A percentile compares a stretch with the other conserved stretches of the same genome.
phyloP scores from a whole-genome alignment of 768 basidiomycete species.

The Boletellus sp. region DNA sequence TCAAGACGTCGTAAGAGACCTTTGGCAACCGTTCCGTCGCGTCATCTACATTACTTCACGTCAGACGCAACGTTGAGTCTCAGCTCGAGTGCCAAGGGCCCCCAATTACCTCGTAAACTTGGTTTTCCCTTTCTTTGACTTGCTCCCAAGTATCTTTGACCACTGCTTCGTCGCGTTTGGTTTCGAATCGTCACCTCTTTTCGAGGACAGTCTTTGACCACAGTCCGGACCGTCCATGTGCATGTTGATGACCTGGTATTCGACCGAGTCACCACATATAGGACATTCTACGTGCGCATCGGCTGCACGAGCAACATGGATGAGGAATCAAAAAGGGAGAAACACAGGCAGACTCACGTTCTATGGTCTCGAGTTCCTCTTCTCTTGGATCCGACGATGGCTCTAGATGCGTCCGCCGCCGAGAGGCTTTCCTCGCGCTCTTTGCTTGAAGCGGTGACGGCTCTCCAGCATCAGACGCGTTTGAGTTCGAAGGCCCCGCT shows the following conservation, averaged over 20 bases:
- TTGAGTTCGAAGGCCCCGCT: constrained; percentile 29
- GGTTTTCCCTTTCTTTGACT: constrained; percentile 39
- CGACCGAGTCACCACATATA: constrained; percentile 49
- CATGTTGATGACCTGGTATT: constrained; percentile 48
- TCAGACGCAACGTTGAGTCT: constrained; percentile 18
- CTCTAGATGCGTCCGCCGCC: constrained; percentile 14
- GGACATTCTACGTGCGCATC: constrained; percentile 52
- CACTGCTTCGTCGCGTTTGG: constrained; percentile 35
- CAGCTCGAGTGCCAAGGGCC: not conserved
- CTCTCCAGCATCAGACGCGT: constrained; percentile 17
- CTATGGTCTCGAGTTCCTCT: constrained; percentile 18
- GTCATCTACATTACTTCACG: constrained; percentile 29
- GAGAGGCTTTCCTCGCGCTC: constrained; percentile 18
- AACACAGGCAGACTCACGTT: constrained; percentile 14
- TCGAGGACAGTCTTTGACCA: constrained; percentile 21
- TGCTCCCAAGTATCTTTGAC: constrained; percentile 38
- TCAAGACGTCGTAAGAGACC: constrained; percentile 60
- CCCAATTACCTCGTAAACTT: constrained; percentile 31
- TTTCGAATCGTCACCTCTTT: constrained; percentile 21
- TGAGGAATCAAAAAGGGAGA: not conserved
- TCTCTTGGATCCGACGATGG: constrained; percentile 33
- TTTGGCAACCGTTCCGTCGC: constrained; percentile 52
- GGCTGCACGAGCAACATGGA: constrained; percentile 24
- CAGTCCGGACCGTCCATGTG: constrained; percentile 64
- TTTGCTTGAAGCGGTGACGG: constrained; percentile 23